phyloP scores from a whole-genome alignment of 2,329 filamentous ascomycete species.

The Diaporthe sp. region DNA sequence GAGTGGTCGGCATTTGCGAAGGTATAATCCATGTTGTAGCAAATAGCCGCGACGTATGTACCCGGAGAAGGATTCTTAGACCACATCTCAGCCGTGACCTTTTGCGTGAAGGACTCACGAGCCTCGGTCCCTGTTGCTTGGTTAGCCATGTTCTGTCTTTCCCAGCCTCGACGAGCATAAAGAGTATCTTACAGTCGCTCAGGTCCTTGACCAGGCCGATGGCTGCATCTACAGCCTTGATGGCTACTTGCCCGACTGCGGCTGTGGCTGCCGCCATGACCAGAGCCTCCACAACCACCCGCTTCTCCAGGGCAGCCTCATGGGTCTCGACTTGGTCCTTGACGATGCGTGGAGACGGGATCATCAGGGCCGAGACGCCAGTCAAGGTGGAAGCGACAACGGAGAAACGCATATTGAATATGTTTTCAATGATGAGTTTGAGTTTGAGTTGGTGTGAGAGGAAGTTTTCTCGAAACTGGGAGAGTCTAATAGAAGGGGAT shows the following conservation, averaged over 20 bases:
- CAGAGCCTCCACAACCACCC: neutral
- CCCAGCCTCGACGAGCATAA: neutral
- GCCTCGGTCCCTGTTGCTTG: neutral
- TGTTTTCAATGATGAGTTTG: neutral
- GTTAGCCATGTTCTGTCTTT: neutral
- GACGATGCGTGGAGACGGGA: neutral
- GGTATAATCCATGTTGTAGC: constrained; percentile 19
- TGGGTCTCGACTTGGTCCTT: neutral
- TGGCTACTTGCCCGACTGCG: neutral
- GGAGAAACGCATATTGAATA: constrained; percentile 18
- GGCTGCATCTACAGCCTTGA: neutral
- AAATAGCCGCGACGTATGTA: neutral
- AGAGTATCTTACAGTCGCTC: neutral
- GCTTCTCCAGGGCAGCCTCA: constrained; percentile 6
- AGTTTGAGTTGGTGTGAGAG: neutral
- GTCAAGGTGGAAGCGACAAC: neutral
- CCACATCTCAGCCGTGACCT: constrained; percentile 15
- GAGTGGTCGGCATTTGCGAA: constrained; percentile 12
- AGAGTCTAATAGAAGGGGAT: neutral
- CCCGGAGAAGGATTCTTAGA: constrained; percentile 1
- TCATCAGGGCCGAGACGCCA: neutral
- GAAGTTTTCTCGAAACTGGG: too few species aligned
- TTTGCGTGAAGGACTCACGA: constrained; percentile 2
- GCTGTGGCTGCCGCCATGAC: constrained; percentile 1
- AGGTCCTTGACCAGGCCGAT: constrained; percentile 8